These are phyloP conservation scores for Oxyria digyna DNA, from an alignment of 148 eudicot genomes.

Conservation along the genomic window DNA sequence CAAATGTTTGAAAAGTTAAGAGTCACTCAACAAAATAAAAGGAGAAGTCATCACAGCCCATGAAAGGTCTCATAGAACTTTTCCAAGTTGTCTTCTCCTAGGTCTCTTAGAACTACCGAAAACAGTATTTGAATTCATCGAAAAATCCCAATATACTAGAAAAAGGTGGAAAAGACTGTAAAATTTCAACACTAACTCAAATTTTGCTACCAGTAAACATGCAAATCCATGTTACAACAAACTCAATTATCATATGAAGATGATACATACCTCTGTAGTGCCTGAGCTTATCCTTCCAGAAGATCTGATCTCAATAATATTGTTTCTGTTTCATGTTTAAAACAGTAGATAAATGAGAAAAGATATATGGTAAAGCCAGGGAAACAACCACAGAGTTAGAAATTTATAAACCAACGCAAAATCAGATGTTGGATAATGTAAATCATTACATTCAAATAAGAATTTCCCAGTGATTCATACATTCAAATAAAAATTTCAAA, in stretches of 20 bases:
- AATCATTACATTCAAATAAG: too few relatives aligned
- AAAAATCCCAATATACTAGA: neutral
- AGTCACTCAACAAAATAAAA: too few relatives aligned
- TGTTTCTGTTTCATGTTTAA: conserved; percentile 34
- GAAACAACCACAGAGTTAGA: neutral
- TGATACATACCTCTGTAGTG: conserved; percentile 40
- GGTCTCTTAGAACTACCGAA: conserved; percentile 37
- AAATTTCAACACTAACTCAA: neutral
- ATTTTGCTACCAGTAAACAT: neutral
- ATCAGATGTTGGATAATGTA: too few relatives aligned
- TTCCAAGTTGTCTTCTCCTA: conserved; percentile 28
- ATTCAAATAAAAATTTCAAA: too few relatives aligned
- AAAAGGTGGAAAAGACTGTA: neutral
- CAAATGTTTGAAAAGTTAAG: too few relatives aligned
- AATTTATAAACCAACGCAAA: too few relatives aligned
- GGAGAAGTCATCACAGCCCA: too few relatives aligned
- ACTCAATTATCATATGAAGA: neutral
- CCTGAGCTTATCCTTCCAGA: conserved; percentile 59
- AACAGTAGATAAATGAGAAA: neutral
- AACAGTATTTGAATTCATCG: conserved; percentile 54
- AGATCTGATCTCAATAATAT: too few relatives aligned
- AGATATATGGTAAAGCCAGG: neutral
- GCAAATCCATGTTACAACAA: too few relatives aligned
- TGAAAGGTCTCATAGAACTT: conserved; percentile 64
- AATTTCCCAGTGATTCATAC: too few relatives aligned